Conservation (phyloP, 139 green algal genomes). For the Chlamydomonas asymmetrica region DNA sequence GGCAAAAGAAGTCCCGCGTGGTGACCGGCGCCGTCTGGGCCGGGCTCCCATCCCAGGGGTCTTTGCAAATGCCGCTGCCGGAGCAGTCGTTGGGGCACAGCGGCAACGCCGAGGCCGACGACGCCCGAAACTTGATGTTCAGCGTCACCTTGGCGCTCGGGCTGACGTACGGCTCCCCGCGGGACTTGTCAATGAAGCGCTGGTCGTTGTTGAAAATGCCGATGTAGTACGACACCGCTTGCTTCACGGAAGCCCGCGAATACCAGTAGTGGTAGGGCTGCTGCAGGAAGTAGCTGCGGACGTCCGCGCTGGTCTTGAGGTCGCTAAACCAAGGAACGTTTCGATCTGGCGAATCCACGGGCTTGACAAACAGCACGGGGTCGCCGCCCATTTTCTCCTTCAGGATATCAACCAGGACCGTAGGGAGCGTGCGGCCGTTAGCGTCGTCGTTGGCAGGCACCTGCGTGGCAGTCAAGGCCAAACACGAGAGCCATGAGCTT, state of each 20-base stretch:
- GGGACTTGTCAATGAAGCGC: background rate
- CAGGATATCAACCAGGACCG: background rate
- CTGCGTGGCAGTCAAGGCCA: constrained; percentile 1
- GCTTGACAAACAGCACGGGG: constrained; percentile 15
- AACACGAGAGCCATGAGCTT: background rate
- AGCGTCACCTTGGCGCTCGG: constrained; percentile 8
- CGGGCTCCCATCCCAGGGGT: background rate
- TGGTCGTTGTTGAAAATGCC: constrained; percentile 20
- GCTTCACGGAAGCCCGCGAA: too few relatives aligned
- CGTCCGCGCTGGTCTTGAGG: background rate
- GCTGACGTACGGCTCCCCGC: background rate
- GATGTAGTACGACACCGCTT: constrained; percentile 18
- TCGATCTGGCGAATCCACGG: background rate
- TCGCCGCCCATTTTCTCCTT: constrained; percentile 1
- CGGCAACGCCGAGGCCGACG: too few relatives aligned
- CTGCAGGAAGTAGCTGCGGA: constrained; percentile 1
- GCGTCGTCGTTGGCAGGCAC: background rate
- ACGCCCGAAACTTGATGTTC: background rate
- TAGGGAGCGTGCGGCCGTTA: background rate
- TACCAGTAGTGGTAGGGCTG: constrained; percentile 23
- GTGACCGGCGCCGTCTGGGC: background rate
- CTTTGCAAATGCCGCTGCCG: constrained; percentile 7
- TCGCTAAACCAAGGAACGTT: constrained; percentile 20
- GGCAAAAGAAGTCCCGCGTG: background rate
- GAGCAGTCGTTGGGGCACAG: constrained; percentile 22